Conservation (phyloP, 768 basidiomycete species). For the Paxillus involutus region DNA sequence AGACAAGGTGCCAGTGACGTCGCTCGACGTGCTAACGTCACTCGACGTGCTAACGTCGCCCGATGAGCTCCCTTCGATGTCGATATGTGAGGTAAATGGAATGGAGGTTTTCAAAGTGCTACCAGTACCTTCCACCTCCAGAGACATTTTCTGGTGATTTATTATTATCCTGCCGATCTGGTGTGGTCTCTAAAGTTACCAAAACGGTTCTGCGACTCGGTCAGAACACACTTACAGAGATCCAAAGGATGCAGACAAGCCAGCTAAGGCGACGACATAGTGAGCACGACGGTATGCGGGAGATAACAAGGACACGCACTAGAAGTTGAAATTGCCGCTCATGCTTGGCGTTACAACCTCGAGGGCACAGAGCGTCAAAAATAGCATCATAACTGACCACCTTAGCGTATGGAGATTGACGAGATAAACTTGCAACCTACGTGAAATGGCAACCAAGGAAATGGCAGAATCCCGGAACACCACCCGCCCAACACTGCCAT, state of each 20-base stretch:
- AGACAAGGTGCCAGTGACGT: too few relatives aligned
- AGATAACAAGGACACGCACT: slow-evolving; percentile 10
- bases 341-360: slow-evolving; percentile 9
- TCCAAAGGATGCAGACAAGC: slow-evolving; percentile 16
- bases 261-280: slow-evolving; percentile 10
- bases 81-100: slow-evolving; percentile 13
- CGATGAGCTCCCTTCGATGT: slow-evolving; percentile 6
- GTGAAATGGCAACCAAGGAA: slow-evolving; percentile 4
- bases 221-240: slow-evolving; percentile 11
- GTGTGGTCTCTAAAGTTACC: neutral
- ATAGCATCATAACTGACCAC: slow-evolving; percentile 13
- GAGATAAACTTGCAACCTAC: slow-evolving; percentile 7
- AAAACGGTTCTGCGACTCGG: neutral
- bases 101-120: neutral
- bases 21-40: too few relatives aligned
- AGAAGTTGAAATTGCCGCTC: slow-evolving; percentile 19
- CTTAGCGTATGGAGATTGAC: neutral
- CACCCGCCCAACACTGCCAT: neutral
- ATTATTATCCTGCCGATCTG: slow-evolving; percentile 19
- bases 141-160: slow-evolving; percentile 8
- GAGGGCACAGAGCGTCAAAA: slow-evolving; percentile 16
- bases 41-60: slow-evolving; percentile 32
- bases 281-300: neutral
- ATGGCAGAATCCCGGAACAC: slow-evolving; percentile 18
- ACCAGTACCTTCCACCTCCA: neutral